Percentiles rank a stretch among this genome's conserved stretches.
phyloP scores from a whole-genome alignment of 2,329 filamentous ascomycete species.

The Zymoseptoria ardabiliae region DNA sequence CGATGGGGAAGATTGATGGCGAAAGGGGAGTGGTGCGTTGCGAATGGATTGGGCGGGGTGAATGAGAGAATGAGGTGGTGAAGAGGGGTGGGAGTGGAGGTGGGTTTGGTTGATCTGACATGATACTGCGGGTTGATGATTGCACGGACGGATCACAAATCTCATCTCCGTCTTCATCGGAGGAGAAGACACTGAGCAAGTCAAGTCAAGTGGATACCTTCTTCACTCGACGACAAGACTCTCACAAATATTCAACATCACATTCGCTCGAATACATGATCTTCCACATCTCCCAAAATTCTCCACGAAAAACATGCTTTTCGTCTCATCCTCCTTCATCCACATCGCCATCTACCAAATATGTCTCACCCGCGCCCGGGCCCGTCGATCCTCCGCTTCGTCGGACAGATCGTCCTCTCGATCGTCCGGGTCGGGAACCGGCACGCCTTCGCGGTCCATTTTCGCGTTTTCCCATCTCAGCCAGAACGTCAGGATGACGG shows the following conservation, averaged over 20 bases:
- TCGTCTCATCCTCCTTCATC: background rate
- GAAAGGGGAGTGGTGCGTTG: background rate
- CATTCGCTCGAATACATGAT: background rate
- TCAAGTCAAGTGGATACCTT: too few relatives aligned
- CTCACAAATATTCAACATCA: too few relatives aligned
- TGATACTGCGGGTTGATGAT: too few relatives aligned
- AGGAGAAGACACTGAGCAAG: too few relatives aligned
- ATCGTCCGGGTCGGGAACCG: constrained; percentile 8
- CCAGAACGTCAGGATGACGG: constrained; percentile 46
- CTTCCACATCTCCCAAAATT: background rate
- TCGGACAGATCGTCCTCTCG: constrained; percentile 14
- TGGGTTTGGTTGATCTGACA: background rate
- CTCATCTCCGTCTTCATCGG: too few relatives aligned
- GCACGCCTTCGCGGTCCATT: constrained; percentile 42
- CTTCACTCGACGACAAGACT: too few relatives aligned
- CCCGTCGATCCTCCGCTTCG: constrained; percentile 13
- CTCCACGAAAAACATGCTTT: background rate
- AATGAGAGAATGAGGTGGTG: background rate
- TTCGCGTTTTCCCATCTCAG: constrained; percentile 55
- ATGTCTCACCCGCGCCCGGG: constrained; percentile 7
- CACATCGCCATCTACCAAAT: background rate
- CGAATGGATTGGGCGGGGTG: background rate
- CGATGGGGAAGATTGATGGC: background rate
- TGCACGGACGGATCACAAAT: too few relatives aligned
- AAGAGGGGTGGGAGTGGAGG: too few relatives aligned